A percentile compares a stretch with the other conserved stretches of the same genome.
phyloP scores from a whole-genome alignment of 2,329 filamentous ascomycete species.

The Aspergillus neoniger region DNA sequence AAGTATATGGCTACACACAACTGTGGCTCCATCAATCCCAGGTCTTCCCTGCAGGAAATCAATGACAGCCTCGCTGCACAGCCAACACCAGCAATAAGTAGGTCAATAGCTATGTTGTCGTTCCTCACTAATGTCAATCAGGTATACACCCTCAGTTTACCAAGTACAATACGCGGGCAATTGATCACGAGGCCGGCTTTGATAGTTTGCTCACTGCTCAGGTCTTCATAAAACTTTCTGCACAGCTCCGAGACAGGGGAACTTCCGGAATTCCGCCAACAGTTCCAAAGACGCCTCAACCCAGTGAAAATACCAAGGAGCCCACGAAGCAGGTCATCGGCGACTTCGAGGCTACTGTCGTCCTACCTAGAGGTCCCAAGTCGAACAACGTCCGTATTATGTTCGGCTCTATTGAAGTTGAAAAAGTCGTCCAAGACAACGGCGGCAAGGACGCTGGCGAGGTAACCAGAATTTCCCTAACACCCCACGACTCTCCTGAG shows the following conservation, averaged over 20 bases:
- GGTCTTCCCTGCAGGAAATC: slow-evolving; percentile 36
- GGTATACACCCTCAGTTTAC: slow-evolving; percentile 33
- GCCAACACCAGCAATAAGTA: slow-evolving; percentile 35
- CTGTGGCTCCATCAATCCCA: slow-evolving; percentile 54
- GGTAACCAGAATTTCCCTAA: background rate
- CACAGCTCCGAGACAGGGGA: slow-evolving; percentile 50
- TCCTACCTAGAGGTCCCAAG: background rate
- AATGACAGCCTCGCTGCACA: slow-evolving; percentile 28
- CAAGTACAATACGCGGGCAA: slow-evolving; percentile 32
- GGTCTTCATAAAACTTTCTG: slow-evolving; percentile 58
- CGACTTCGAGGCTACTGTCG: background rate
- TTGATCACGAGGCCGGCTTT: slow-evolving; percentile 62
- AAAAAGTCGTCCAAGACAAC: background rate
- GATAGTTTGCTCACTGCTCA: slow-evolving; percentile 64
- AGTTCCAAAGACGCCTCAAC: no score
- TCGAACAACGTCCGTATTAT: background rate
- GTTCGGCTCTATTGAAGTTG: slow-evolving; percentile 4
- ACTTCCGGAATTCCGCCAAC: slow-evolving; percentile 1
- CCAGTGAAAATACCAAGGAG: background rate
- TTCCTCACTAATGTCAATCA: slow-evolving; percentile 25
- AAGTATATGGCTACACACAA: slow-evolving; percentile 64
- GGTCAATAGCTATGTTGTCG: slow-evolving; percentile 7
- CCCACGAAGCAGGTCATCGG: background rate
- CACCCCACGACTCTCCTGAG: slow-evolving; percentile 7
- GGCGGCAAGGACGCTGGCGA: background rate